Conservation (phyloP, 2,329 filamentous ascomycete species). For the Paecilomyces fulvus region DNA sequence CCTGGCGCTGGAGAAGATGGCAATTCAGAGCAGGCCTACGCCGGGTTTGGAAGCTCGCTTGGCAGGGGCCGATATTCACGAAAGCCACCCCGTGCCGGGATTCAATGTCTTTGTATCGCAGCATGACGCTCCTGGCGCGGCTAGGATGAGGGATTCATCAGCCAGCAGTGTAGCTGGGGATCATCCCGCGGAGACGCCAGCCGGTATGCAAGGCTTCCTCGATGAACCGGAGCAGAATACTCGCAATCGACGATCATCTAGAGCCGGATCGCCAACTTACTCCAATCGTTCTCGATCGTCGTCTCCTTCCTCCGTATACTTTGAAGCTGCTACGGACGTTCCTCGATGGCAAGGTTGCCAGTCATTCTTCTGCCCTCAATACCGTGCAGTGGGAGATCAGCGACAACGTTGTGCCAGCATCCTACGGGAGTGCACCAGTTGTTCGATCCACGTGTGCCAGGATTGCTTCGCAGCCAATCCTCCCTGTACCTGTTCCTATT, state of each 20-base stretch:
- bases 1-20: slow-evolving; percentile 41
- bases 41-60: neutral
- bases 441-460: slow-evolving; percentile 39
- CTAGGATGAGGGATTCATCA: slow-evolving; percentile 21
- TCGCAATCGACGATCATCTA: slow-evolving; percentile 21
- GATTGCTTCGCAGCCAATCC: slow-evolving; percentile 33
- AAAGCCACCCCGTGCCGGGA: neutral
- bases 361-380: slow-evolving; percentile 40
- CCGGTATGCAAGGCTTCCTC: slow-evolving; percentile 13
- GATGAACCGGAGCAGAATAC: slow-evolving; percentile 12
- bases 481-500: slow-evolving; percentile 38
- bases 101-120: slow-evolving; percentile 3
- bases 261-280: slow-evolving; percentile 30
- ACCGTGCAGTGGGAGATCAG: slow-evolving; percentile 36
- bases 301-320: slow-evolving; percentile 30
- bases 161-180: slow-evolving; percentile 30
- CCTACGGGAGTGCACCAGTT: slow-evolving; percentile 38
- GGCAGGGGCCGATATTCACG: neutral
- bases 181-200: slow-evolving; percentile 17
- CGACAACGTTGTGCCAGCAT: slow-evolving; percentile 36
- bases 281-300: slow-evolving; percentile 33
- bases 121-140: slow-evolving; percentile 9
- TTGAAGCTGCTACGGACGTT: slow-evolving; percentile 27
- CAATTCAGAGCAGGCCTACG: slow-evolving; percentile 23
- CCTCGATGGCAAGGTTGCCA: slow-evolving; percentile 40